Conservation (phyloP, 1,284 basidiomycete genomes). For the Cystobasidium pallidum region DNA sequence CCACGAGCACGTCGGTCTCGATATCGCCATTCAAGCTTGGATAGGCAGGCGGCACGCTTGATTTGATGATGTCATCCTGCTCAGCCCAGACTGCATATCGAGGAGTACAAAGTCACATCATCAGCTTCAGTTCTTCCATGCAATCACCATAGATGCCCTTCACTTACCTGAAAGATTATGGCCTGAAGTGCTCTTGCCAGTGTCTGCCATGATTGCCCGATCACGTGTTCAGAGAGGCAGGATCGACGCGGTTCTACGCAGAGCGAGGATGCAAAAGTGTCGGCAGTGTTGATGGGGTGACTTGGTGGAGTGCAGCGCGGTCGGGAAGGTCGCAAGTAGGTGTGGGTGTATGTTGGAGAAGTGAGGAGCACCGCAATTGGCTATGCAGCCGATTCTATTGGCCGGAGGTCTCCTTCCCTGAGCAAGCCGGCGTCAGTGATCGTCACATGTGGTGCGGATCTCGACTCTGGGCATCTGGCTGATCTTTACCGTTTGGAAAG, state of each 20-base stretch:
- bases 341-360: too few relatives aligned
- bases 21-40: neutral
- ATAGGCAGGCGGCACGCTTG: slow-evolving; percentile 17
- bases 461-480: too few relatives aligned
- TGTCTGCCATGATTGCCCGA: slow-evolving; percentile 8
- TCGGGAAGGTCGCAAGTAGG: too few relatives aligned
- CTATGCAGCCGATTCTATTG: neutral
- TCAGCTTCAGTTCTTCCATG: too few relatives aligned
- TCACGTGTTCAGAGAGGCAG: neutral
- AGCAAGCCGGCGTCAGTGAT: neutral
- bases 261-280: too few relatives aligned
- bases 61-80: slow-evolving; percentile 21
- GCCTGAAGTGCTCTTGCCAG: slow-evolving; percentile 7
- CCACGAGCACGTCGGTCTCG: slow-evolving; percentile 21
- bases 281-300: too few relatives aligned
- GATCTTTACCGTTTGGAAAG: too few relatives aligned
- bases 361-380: neutral
- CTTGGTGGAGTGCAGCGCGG: too few relatives aligned
- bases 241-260: neutral
- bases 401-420: neutral
- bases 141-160: too few relatives aligned
- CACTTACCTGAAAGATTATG: slow-evolving; percentile 8
- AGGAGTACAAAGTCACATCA: neutral
- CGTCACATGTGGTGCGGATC: neutral
- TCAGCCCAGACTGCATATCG: slow-evolving; percentile 17